phyloP scores from a whole-genome alignment of 2,329 filamentous ascomycete species.

The Phialophora chinensis region DNA sequence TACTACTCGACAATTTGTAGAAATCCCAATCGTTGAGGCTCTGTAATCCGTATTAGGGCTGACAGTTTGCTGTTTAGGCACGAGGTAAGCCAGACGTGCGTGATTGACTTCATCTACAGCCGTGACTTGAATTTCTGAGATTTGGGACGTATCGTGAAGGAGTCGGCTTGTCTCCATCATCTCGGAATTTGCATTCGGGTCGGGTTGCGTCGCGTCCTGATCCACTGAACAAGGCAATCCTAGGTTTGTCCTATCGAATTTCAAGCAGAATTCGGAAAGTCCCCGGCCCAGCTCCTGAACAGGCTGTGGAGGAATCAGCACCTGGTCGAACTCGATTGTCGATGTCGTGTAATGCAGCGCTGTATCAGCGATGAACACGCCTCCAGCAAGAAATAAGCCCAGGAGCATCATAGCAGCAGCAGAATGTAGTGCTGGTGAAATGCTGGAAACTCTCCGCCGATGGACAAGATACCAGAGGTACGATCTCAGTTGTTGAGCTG shows the following conservation, averaged over 20 bases:
- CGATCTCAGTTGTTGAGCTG: conserved; percentile 27
- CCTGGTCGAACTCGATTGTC: conserved; percentile 25
- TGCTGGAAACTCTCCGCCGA: conserved; percentile 14
- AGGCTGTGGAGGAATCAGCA: conserved; percentile 12
- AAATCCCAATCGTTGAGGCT: conserved; percentile 30
- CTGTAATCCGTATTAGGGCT: conserved; percentile 20
- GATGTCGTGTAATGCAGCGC: conserved; percentile 31
- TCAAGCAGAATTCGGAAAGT: conserved; percentile 30
- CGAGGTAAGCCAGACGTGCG: conserved; percentile 16
- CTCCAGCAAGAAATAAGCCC: conserved; percentile 19
- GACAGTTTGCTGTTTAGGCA: conserved; percentile 16
- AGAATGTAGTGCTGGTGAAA: conserved; percentile 23
- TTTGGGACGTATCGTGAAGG: conserved; percentile 24
- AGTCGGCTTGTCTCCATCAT: conserved; percentile 25
- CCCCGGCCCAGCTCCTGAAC: conserved; percentile 25
- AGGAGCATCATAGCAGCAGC: conserved; percentile 26
- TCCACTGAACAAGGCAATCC: conserved; percentile 31
- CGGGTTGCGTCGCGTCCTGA: not conserved
- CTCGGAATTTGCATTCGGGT: conserved; percentile 15
- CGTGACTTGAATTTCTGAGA: conserved; percentile 19
- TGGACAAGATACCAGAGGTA: conserved; percentile 27
- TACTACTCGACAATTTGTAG: conserved; percentile 24
- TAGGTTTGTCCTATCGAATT: conserved; percentile 22
- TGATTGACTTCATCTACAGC: not conserved
- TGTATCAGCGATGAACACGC: conserved; percentile 31